Evolutionary conservation across 257 asterid species (phyloP).

Genomic region (Nicotiana benthamiana): DNA sequence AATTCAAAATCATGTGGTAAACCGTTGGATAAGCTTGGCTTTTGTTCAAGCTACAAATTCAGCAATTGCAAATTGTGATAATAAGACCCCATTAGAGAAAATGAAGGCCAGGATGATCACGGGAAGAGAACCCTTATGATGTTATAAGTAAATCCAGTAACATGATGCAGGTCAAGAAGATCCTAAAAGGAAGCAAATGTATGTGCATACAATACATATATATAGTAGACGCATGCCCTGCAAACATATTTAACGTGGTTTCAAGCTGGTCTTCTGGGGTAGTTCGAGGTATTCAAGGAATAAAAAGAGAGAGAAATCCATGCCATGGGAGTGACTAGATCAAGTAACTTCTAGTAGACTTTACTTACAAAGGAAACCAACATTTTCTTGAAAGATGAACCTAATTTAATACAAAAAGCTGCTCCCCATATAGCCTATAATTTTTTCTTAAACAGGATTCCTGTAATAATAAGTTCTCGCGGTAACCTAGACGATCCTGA

Average conservation of each 20-base stretch:
- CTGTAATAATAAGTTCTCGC: not conserved
- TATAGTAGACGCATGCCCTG: not conserved
- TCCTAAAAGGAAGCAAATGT: no score
- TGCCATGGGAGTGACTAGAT: not conserved
- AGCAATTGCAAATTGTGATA: not conserved
- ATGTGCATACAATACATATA: no score
- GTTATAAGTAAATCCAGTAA: not conserved
- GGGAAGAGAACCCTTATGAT: not conserved
- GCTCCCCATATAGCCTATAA: not conserved
- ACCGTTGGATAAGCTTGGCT: not conserved
- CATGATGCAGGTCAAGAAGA: not conserved
- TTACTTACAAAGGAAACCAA: not conserved
- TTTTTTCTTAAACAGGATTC: not conserved
- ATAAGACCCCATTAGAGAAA: not conserved
- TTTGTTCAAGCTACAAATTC: conserved; percentile 2
- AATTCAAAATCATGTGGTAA: not conserved
- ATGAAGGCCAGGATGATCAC: not conserved
- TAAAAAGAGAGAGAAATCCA: not conserved
- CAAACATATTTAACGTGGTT: not conserved
- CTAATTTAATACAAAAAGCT: not conserved
- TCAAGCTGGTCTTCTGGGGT: not conserved
- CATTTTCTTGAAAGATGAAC: not conserved
- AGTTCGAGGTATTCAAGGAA: not conserved
- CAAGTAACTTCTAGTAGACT: not conserved
- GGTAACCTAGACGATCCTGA: not conserved